Base-by-base conservation (phyloP, 2,329 filamentous ascomycete species). In the Aureobasidium namibiae region DNA sequence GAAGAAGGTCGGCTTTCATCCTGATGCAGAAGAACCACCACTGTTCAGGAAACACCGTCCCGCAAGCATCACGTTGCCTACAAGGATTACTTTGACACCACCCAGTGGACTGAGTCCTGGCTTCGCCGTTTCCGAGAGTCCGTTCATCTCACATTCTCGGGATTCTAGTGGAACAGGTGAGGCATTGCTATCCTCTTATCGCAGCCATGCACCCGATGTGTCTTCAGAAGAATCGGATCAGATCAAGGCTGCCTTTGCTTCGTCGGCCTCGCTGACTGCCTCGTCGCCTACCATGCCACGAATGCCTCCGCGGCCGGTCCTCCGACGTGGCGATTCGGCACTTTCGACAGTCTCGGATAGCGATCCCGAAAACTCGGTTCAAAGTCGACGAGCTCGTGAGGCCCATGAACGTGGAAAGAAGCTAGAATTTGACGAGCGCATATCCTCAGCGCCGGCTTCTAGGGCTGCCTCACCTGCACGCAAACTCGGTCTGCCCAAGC, bases 401-500 rank as follows among this genome's bases (percentile, higher is more conserved):
- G 70, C 71, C 9, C 68, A 69, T 33, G 69, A 72, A 49, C 63
- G 69, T 44, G 71, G 66, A n/a, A 72, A 71, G 60, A 65, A 65
- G 6, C 61, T 71, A 23, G 69, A 72, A 56, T 60, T 61, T 1
- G 65, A 67, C 26, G 66, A 71, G 56, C 63, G 65, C 26, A 58
- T 63, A 24, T 63, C 58, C 21, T 71, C 69, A 7, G 65, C 65
- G 23, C 66, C 67, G 1, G 66, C 59, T 23, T 73, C 70, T 8
- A 62, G 70, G 49, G 61, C 63, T 18, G 60, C 60, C 8, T 73
- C 70, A 16, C 68, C 69, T 50, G 18, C 44, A 4, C 39, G 56
- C 3, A 41, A 38, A 21, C 18, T 29, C 21, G 50, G 46, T 10
- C 60, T 60, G 10, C 60, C 63, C 2, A 56, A 56, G 21, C 52